phyloP scores from a whole-genome alignment of 108 stramenopile species.

The Pseudonitzschia delicatissima region DNA sequence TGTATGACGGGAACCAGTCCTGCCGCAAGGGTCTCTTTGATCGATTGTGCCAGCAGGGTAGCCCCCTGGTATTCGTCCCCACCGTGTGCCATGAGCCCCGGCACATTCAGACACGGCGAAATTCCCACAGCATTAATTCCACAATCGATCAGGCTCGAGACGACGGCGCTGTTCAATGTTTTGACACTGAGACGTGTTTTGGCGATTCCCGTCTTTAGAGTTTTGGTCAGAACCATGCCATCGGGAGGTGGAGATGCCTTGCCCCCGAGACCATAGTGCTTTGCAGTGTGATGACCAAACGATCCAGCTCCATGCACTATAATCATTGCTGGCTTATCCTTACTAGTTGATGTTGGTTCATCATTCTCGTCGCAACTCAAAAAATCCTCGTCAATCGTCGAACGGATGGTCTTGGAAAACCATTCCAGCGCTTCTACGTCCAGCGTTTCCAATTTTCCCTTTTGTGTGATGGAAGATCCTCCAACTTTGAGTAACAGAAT shows the following conservation, averaged over 20 bases:
- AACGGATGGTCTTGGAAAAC: conserved; percentile 50
- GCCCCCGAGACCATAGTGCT: conserved; percentile 59
- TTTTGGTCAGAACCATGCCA: neutral
- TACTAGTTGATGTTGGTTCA: neutral
- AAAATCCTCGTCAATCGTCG: conserved; percentile 13
- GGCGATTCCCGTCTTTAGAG: neutral
- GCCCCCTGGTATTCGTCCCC: conserved; percentile 8
- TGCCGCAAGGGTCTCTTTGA: conserved; percentile 41
- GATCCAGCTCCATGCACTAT: conserved; percentile 82
- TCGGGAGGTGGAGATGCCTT: conserved; percentile 32
- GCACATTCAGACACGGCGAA: conserved; percentile 64
- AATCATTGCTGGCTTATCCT: conserved; percentile 32
- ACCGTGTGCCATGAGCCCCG: conserved; percentile 45
- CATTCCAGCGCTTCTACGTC: conserved; percentile 51
- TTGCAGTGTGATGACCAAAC: conserved; percentile 77
- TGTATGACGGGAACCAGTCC: conserved; percentile 77
- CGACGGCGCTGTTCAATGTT: conserved; percentile 58
- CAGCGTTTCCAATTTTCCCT: conserved; percentile 54
- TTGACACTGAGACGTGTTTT: conserved; percentile 36
- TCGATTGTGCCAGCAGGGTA: neutral
- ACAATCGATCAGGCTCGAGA: conserved; percentile 37
- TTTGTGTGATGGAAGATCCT: conserved; percentile 78
- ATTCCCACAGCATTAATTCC: conserved; percentile 67
- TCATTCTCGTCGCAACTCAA: neutral
- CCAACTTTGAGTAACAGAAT: conserved; percentile 62